These are phyloP conservation scores for Tylopilus cervinicoccineus DNA, from an alignment of 768 basidiomycete genomes.

Conservation along the genomic window DNA sequence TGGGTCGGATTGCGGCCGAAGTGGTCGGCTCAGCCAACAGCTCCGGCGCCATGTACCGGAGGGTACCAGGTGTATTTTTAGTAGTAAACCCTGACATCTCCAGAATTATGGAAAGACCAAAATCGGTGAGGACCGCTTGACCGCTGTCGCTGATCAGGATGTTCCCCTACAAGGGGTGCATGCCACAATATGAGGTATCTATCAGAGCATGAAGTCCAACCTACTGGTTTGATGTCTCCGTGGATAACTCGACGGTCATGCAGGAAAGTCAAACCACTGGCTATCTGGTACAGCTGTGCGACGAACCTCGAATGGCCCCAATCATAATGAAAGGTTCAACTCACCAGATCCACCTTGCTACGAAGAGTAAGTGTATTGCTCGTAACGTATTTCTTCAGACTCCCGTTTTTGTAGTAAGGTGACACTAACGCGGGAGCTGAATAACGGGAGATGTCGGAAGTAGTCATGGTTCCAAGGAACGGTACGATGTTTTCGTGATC, in stretches of 20 bases:
- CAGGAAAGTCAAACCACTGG: constrained; percentile 23
- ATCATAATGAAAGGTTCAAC: background rate
- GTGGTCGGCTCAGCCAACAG: constrained; percentile 21
- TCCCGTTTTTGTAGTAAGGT: constrained; percentile 23
- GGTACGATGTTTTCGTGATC: constrained; percentile 22
- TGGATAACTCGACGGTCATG: constrained; percentile 28
- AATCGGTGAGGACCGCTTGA: constrained; percentile 35
- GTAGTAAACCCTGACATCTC: constrained; percentile 36
- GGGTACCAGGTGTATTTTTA: constrained; percentile 31
- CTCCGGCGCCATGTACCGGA: constrained; percentile 40
- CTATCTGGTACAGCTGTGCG: constrained; percentile 19
- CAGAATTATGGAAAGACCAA: constrained; percentile 38
- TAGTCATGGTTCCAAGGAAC: constrained; percentile 21
- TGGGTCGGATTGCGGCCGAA: constrained; percentile 17
- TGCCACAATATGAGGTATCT: background rate
- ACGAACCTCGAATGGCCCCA: background rate
- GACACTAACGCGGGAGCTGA: constrained; percentile 24
- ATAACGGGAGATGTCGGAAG: constrained; percentile 15
- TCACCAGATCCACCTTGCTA: constrained; percentile 23
- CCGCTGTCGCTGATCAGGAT: constrained; percentile 32
- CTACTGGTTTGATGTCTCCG: constrained; percentile 37
- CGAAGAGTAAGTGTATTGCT: constrained; percentile 3
- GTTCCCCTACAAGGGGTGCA: constrained; percentile 32
- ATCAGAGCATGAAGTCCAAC: constrained; percentile 3
- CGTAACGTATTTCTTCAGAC: constrained; percentile 16